Percentiles rank a stretch among this genome's conserved stretches.
These are phyloP conservation scores for Vanderwaltozyma polyspora DNA, from an alignment of 805 yeast genomes.

Conservation along the genomic window DNA sequence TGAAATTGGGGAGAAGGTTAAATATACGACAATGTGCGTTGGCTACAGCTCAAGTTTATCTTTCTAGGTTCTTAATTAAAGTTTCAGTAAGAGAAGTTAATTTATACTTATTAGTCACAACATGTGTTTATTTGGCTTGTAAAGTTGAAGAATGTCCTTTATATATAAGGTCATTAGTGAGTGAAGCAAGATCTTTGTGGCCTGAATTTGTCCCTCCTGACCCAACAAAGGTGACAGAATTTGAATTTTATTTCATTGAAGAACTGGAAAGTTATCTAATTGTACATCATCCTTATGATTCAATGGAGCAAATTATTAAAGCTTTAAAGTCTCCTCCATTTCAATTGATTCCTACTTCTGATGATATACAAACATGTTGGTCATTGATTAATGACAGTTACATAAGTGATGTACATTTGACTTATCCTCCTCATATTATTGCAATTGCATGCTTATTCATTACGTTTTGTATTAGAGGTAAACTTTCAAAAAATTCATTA, in stretches of 20 bases:
- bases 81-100: constrained; percentile 75
- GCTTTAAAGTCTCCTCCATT: constrained; percentile 29
- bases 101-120: constrained; percentile 66
- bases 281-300: constrained; percentile 66
- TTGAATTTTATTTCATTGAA: constrained; percentile 87
- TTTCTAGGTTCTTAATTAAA: constrained; percentile 63
- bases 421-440: constrained; percentile 82
- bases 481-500: background rate
- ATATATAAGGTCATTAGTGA: constrained; percentile 71
- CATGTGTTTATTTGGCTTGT: constrained; percentile 82
- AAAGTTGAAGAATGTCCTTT: constrained; percentile 94
- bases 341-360: constrained; percentile 33
- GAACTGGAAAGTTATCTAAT: constrained; percentile 65
- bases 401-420: constrained; percentile 71
- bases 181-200: constrained; percentile 85
- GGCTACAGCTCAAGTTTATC: constrained; percentile 80
- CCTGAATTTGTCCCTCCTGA: constrained; percentile 92
- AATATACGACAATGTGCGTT: constrained; percentile 72
- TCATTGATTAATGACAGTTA: constrained; percentile 81
- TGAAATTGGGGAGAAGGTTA: constrained; percentile 68
- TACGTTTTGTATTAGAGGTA: constrained; percentile 35
- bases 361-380: constrained; percentile 81
- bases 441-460: constrained; percentile 77
- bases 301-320: constrained; percentile 42
- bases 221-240: constrained; percentile 82